Evolutionary conservation across 805 yeast genomes (phyloP).

Genomic region (Pichia rugopelliculosa): DNA sequence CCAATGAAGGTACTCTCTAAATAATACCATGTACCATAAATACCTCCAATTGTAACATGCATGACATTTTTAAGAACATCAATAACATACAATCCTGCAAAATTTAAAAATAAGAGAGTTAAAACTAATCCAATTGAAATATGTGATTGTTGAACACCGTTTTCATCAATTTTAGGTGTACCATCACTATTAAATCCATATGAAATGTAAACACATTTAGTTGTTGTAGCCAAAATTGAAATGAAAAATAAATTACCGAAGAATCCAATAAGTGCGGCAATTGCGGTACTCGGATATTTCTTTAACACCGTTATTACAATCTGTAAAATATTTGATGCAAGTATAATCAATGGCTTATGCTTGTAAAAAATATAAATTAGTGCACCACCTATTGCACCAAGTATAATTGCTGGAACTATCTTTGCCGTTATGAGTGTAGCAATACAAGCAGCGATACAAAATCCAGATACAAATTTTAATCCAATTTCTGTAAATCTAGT

Average conservation of each 20-base stretch:
- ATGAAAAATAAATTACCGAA: constrained; percentile 3
- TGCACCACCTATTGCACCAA: constrained; percentile 32
- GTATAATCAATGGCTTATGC: constrained; percentile 19
- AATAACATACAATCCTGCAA: constrained; percentile 76
- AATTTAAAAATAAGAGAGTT: constrained; percentile 39
- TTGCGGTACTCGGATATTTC: constrained; percentile 57
- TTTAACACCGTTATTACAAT: constrained; percentile 69
- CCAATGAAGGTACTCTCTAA: constrained; percentile 43
- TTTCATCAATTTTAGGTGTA: constrained; percentile 5
- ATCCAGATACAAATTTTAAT: constrained; percentile 59
- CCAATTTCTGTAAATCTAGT: constrained; percentile 61
- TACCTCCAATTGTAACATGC: constrained; percentile 76
- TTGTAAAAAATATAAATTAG: constrained; percentile 49
- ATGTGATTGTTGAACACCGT: constrained; percentile 17
- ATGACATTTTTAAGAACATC: constrained; percentile 77
- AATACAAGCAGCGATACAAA: constrained; percentile 30
- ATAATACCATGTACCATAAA: constrained; percentile 92
- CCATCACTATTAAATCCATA: constrained; percentile 15
- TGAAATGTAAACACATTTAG: constrained; percentile 9
- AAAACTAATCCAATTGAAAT: constrained; percentile 50
- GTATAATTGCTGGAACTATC: background rate
- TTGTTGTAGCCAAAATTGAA: constrained; percentile 4
- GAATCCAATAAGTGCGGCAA: constrained; percentile 33
- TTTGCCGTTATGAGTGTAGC: background rate
- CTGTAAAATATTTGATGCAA: constrained; percentile 21